These are phyloP conservation scores for Termitomyces heimii DNA, from an alignment of 768 basidiomycete genomes.

Conservation along the genomic window DNA sequence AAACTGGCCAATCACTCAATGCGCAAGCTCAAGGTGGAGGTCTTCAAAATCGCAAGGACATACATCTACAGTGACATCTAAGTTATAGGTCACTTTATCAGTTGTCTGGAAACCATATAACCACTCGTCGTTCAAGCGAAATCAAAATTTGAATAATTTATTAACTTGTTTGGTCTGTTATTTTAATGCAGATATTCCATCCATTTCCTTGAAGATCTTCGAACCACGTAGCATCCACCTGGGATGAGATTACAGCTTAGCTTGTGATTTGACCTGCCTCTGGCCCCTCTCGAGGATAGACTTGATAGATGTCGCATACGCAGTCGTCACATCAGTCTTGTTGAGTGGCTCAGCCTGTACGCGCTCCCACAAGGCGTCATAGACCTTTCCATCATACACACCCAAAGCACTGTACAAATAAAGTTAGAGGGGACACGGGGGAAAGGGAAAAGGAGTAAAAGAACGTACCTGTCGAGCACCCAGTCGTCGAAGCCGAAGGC, in stretches of 20 bases:
- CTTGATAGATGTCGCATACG: conserved; percentile 53
- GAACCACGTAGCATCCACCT: not conserved
- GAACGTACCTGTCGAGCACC: conserved; percentile 58
- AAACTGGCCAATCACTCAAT: not conserved
- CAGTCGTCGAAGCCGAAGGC: conserved; percentile 74
- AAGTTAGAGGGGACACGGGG: not conserved
- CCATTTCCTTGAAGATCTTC: not conserved
- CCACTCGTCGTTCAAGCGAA: not conserved
- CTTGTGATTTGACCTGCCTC: conserved; percentile 25
- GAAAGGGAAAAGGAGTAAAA: not conserved
- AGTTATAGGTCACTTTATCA: too few relatives aligned
- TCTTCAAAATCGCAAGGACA: not conserved
- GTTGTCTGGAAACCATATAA: not conserved
- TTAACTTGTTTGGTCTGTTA: not conserved
- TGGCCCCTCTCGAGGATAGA: conserved; percentile 46
- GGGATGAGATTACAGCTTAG: conserved; percentile 17
- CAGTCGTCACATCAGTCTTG: conserved; percentile 39
- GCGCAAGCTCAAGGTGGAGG: not conserved
- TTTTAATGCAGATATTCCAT: not conserved
- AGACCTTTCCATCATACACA: conserved; percentile 57
- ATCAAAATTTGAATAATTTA: not conserved
- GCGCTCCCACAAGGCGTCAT: conserved; percentile 58
- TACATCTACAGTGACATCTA: not conserved
- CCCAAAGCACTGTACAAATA: conserved; percentile 46
- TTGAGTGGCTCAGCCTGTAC: conserved; percentile 60